Conservation (phyloP, 805 yeast genomes). For the Candida argentea region DNA sequence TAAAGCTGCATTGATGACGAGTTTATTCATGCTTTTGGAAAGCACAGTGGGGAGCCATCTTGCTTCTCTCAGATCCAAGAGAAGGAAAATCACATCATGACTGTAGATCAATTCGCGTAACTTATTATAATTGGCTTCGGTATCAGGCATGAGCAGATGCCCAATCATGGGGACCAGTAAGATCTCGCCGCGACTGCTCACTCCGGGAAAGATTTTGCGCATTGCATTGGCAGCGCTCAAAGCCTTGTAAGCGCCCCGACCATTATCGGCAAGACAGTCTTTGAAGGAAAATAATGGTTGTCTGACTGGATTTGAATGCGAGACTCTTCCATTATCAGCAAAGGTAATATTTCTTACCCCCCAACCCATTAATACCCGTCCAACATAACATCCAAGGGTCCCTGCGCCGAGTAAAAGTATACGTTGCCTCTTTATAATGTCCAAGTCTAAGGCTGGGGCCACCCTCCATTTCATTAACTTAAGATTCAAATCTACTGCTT, state of each 20-base stretch:
- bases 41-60: constrained; percentile 95
- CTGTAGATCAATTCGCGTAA: constrained; percentile 43
- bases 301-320: constrained; percentile 91
- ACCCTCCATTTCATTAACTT: constrained; percentile 96
- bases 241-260: constrained; percentile 68
- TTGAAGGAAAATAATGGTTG: constrained; percentile 77
- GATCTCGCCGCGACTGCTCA: constrained; percentile 48
- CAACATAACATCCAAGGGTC: constrained; percentile 86
- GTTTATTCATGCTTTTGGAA: constrained; percentile 54
- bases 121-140: constrained; percentile 36
- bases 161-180: constrained; percentile 95
- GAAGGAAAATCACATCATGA: constrained; percentile 70
- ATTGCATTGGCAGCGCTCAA: constrained; percentile 64
- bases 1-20: constrained; percentile 83
- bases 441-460: constrained; percentile 72
- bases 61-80: constrained; percentile 92
- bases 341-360: constrained; percentile 80
- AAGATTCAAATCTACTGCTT: constrained; percentile 84
- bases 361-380: constrained; percentile 87
- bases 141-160: constrained; percentile 62
- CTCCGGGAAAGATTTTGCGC: constrained; percentile 69
- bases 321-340: constrained; percentile 82
- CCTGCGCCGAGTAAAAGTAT: constrained; percentile 91
- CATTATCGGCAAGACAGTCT: constrained; percentile 63
- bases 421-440: constrained; percentile 45